Base-by-base conservation (phyloP, 2,329 filamentous ascomycete genomes). In the Monosporascus sp. region DNA sequence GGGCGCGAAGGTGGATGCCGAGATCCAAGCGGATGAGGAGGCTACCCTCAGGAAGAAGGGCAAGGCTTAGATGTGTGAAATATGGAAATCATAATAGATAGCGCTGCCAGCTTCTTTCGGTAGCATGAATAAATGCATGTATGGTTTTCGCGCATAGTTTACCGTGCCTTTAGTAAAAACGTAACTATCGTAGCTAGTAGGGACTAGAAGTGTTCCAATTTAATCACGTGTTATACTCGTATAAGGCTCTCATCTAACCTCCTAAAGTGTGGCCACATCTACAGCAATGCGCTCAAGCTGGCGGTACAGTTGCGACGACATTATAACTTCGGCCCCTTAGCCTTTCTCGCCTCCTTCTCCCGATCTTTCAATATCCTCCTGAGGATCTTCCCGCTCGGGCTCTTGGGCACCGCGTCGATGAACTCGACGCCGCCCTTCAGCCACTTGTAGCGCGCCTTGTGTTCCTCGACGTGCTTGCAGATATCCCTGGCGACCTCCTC, bases 1-100 rank as follows among this genome's bases (percentile, higher is more conserved):
- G 64, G 87, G 88, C 18, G 88, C 87, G 24, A 81, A 87, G 76
- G 78, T 90, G 53, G 88, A 91, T 68, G 81, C 87, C 54, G 67
- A 88, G 70, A 60, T 91, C 47, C 74, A 80, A 64, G 80, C 81
- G 5, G 87, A 90, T 63, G 88, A 91, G 54, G 81, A 88, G 64
- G 81, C 78, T 59, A 72, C 79, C 51, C 64, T 90, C 56, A 78
- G 75, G 72, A 78, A 77, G 67, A 89, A 88, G 77, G 80, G 82
- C 57, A 73, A 71, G 64, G 70, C 67, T 22, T 74, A 67, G 62
- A 57, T 17, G 41, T 14, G n/a, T 11, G 27, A 31, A 50, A 17
- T 2, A 20, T 22, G 25, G 20, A 50, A 15, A 45, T 47, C 43
- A 50, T 9, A 38, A 37, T 27, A 4, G 39, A 47, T 39, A 48